Base-by-base conservation (phyloP, 2,329 filamentous ascomycete genomes). In the Biscogniauxia sp. region DNA sequence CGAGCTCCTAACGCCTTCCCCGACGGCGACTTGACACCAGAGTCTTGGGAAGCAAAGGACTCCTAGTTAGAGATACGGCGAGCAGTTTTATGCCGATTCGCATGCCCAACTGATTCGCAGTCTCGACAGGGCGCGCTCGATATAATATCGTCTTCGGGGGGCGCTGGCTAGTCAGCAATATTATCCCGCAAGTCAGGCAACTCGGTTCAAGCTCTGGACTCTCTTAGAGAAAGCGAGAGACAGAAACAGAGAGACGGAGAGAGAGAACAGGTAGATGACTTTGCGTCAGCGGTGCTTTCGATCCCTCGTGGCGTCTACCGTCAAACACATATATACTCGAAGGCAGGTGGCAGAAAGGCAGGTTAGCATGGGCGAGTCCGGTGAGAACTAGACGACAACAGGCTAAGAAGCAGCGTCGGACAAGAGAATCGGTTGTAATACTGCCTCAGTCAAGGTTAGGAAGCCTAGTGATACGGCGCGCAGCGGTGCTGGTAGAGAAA, bases 341-440 rank as follows among this genome's bases (percentile, higher is more conserved):
- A 54, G 58, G 58, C 56, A 61, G 62, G 54, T 54, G 58, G 28
- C 56, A 58, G 50, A 55, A 64, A 61, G 60, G 54, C 61, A 57
- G 56, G 53, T 62, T 61, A 62, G 60, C 58, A 62, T 63, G 62
- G 54, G 62, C 57, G 63, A 64, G 61, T 58, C 65, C 64, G 64
- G 52, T 64, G 64, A 64, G 62, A 60, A 56, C 56, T 64, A 61
- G 63, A 68, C 59, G 67, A 66, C 66, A 65, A 67, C 56, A 68
- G 71, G 67, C 71, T 72, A 70, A 75, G 69, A 72, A 72, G 70
- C 76, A 73, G 65, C 67, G 80, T 82, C 72, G 75, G 78, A 83
- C 81, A 77, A 78, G 78, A 79, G 79, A 78, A 76, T 79, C 78
- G 78, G 79, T 76, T 73, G 80, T 80, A 76, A 79, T 79, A 82